Evolutionary conservation across 2,329 filamentous ascomycete species (phyloP), one percentile per base, ranked within the genome.

Genomic region (Fusarium ramigenum): DNA sequence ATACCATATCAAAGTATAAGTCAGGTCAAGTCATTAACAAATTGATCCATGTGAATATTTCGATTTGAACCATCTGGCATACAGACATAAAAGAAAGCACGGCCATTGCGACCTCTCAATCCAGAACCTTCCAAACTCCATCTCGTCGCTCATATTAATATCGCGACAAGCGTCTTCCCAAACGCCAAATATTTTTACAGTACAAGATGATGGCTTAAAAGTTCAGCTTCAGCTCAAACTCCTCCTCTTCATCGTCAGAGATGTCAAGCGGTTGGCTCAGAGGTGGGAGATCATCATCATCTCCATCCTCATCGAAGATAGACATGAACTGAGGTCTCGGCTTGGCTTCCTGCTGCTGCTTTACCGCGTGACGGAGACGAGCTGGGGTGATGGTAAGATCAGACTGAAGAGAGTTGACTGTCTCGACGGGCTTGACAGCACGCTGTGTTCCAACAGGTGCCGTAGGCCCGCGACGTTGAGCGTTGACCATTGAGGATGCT

Each of bases 221-320:
- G 25, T 82, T 78, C 15, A 89, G 76, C 67, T 86, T 85, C 70
- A 91, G 80, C 78, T 90, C 85, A 74, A 91, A 90, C 36, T 88
- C 86, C 11, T 85, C 85, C 14, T 85, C 85, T 23, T 89, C 87
- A 23, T 88, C 87, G 8, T 88, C 79, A 0, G 72, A 78, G 25
- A 73, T 46, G 9, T 69, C 61, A 43, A 75, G 72, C 18, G 77
- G 78, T 4, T 57, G 61, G 32, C 58, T 72, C 25, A 79, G 64
- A 15, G 79, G 73, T 78, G 77, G 76, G 54, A 79, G 69, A 74
- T 83, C 77, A 49, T 82, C 76, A 30, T 77, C 56, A 18, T 82
- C 82, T 9, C 84, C 82, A 19, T 86, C 83, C 11, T 87, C 85
- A 30, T 90, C 86, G 75, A 92, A 91, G 28, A 91, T 89, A 19